Base-by-base conservation (phyloP, 192 early-diverging fungal species). In the Coemansia sp. region DNA sequence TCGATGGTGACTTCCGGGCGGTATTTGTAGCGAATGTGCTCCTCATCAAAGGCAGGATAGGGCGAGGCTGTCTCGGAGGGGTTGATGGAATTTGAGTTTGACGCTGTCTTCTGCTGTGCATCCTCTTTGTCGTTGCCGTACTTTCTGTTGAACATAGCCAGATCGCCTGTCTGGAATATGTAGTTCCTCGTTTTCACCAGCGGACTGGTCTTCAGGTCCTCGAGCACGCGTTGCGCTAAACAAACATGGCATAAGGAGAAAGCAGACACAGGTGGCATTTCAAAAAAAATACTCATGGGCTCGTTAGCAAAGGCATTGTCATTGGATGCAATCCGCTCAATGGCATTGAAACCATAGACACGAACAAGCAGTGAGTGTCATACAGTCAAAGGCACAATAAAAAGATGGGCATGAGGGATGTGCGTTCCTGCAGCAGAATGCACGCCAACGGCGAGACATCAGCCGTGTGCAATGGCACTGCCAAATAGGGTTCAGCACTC, bases 21-120 rank as follows among this genome's bases (percentile, higher is more conserved):
- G 49, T 83, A 83, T 61, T 83, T 83, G 69, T 77, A 83, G 69
- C 80, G 72, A 56, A 77, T 83, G 64, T 83, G 80, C 49, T 83
- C 80, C 32, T 77, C 80, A 56, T 83, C 80, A 56, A 83, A 74
- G 50, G 71, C 72, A 4, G 80, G 80, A 15, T 72, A 67, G 47
- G 80, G 80, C 75, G 80, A 72, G 5, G 26, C 70, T 2, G 65
- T 32, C 63, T 84, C 74, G 5, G 77, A 79, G 21, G 61, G 43
- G 26, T 53, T 67, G 10, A 62, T 65, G 6, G 80, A 69, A 7
- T 53, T 19, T 11, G 73, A 59, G 4, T 69, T 45, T 13, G 68
- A 69, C 9, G 65, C 61, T n/a, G 47, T 54, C 16, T 50, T 45
- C 19, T 71, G 67, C 21, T 40, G 61, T 2, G 43, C 16, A 43